Evolutionary conservation across 345 rosid genomes (phyloP).

Genomic region (Cardamine resedifolia): DNA sequence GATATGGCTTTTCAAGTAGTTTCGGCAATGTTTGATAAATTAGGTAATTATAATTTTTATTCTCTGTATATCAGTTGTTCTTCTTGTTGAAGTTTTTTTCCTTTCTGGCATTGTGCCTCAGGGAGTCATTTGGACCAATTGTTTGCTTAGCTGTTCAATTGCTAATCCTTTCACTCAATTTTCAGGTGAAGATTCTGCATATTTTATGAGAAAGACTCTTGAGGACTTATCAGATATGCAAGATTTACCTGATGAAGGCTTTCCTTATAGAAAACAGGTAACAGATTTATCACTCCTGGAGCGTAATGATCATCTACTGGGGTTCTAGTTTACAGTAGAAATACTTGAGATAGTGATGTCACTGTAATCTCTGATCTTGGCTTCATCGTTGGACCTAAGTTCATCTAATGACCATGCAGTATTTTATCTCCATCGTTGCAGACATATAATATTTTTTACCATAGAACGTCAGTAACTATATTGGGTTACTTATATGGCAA

Average conservation of each 20-base stretch:
- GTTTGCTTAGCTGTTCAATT: conserved; percentile 3
- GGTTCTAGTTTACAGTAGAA: conserved; percentile 11
- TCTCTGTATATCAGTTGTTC: background rate
- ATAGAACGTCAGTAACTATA: background rate
- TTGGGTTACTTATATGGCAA: background rate
- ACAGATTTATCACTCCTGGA: background rate
- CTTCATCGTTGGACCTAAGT: background rate
- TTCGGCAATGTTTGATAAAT: conserved; percentile 71
- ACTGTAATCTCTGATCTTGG: conserved; percentile 15
- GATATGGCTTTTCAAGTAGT: conserved; percentile 81
- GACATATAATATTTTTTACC: conserved; percentile 4
- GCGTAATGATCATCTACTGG: conserved; percentile 2
- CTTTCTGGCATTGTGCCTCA: conserved; percentile 6
- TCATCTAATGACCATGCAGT: background rate
- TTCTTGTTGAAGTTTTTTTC: background rate
- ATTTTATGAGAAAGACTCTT: conserved; percentile 76
- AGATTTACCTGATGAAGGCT: conserved; percentile 76
- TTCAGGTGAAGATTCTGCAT: conserved; percentile 67
- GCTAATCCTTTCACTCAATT: conserved; percentile 12
- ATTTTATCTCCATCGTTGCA: background rate
- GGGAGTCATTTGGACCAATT: conserved; percentile 2
- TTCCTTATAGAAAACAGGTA: conserved; percentile 88
- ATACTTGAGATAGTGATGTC: conserved; percentile 6
- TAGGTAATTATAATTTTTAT: conserved; percentile 51
- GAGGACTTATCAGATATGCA: conserved; percentile 83